Evolutionary conservation across 768 basidiomycete species (phyloP).

Genomic region (Suillus placidus): DNA sequence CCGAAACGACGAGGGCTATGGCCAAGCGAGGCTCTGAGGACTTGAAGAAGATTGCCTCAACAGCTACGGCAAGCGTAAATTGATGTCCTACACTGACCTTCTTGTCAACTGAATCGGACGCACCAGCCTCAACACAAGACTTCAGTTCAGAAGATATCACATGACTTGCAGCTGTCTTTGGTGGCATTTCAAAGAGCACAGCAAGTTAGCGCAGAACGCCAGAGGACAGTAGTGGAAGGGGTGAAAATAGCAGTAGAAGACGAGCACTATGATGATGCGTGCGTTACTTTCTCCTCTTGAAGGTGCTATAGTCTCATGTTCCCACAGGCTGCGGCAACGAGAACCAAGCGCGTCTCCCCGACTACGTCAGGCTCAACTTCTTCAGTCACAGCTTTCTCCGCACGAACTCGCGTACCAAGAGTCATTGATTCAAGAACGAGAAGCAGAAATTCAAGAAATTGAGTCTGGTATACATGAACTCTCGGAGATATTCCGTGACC

Average conservation of each 20-base stretch:
- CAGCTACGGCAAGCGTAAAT: constrained; percentile 64
- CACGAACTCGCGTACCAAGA: constrained; percentile 97
- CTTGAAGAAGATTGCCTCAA: constrained; percentile 80
- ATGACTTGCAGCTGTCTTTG: constrained; percentile 88
- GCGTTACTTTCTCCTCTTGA: not conserved
- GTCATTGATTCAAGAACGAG: constrained; percentile 78
- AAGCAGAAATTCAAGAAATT: constrained; percentile 93
- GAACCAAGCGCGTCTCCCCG: constrained; percentile 49
- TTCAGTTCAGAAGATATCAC: constrained; percentile 87
- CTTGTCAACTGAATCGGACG: not conserved
- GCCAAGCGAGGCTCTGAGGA: constrained; percentile 93
- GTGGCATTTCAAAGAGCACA: constrained; percentile 92
- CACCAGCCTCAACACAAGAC: constrained; percentile 78
- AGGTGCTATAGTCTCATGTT: constrained; percentile 1
- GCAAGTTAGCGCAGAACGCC: constrained; percentile 85
- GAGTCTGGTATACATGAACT: constrained; percentile 96
- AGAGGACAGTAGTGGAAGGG: constrained; percentile 85
- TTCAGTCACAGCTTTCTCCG: constrained; percentile 80
- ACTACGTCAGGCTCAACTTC: constrained; percentile 68
- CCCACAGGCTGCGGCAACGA: constrained; percentile 20
- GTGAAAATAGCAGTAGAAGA: constrained; percentile 87
- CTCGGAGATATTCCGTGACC: constrained; percentile 93
- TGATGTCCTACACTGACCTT: not conserved
- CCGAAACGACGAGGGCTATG: constrained; percentile 93
- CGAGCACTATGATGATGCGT: constrained; percentile 24